Base-by-base conservation (phyloP, 2,329 filamentous ascomycete genomes). In the Clonostachys chloroleuca region DNA sequence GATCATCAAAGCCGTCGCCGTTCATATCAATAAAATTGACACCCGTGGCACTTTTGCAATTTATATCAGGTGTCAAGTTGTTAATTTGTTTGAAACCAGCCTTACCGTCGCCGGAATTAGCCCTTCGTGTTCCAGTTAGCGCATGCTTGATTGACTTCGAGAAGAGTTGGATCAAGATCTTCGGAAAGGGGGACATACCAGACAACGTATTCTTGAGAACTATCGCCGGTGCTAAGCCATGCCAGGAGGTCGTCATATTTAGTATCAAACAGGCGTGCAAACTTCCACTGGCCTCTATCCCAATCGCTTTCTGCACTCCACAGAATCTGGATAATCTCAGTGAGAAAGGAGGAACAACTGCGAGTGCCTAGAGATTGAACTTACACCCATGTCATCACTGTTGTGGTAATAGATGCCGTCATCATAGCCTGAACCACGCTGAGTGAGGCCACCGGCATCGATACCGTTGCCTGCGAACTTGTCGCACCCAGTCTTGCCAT, bases 381-480 rank as follows among this genome's bases (percentile, higher is more conserved):
- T n/a, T 39, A 18, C 36, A n/a, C 14, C 14, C 36, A 39, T 39
- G 14, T 42, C 45, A 20, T 52, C 12, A 35, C 48, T 51, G 5
- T 48, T 47, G 47, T 65, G 63, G 12, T 48, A 20, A 44, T 66
- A 66, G 1, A 52, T 56, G 8, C 58, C 57, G 47, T 66, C 59
- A 12, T 63, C 54, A 12, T 51, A 17, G 12, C 63, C 61, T 33
- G 50, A 55, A 12, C 61, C 60, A 5, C 40, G 45, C 42, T 65
- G 62, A 4, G 60, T 63, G 9, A 52, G 34, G 5, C 54, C 53
- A 16, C 56, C 59, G 1, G 52, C 53, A 20, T 53, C 47, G 2
- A 52, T 41, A 3, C 59, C 58, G 37, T 46, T 43, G 4, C 55
- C 59, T 5, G 17, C 39, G 3, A 40, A n/a, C 48, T 60, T 62